These are phyloP conservation scores for Meyerozyma carpophila DNA, from an alignment of 1,139 yeast genomes.

Conservation along the genomic window DNA sequence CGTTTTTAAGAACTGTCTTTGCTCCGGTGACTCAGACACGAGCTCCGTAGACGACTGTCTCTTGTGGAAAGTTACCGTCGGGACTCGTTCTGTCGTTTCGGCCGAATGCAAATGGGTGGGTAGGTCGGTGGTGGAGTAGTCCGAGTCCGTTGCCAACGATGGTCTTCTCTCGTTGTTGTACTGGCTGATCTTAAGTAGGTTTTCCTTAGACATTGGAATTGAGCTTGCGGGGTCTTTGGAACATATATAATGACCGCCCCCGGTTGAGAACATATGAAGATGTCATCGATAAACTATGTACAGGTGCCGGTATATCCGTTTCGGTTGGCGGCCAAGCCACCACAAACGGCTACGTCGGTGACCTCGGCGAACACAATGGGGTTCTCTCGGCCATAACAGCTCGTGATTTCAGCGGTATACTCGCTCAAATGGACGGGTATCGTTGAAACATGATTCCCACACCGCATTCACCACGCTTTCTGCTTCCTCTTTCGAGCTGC, in stretches of 20 bases:
- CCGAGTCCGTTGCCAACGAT: neutral
- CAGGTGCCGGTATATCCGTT: neutral
- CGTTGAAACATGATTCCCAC: conserved; percentile 89
- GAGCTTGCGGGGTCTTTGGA: neutral
- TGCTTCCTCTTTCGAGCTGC: conserved; percentile 70
- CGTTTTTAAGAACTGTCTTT: neutral
- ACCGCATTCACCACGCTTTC: conserved; percentile 76
- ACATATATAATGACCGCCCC: neutral
- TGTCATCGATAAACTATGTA: neutral
- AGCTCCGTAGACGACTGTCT: neutral
- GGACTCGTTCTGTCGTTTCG: neutral
- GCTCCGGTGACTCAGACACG: neutral
- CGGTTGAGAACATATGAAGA: neutral
- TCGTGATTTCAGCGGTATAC: conserved; percentile 50
- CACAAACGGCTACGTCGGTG: neutral
- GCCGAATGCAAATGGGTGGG: no score
- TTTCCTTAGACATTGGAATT: neutral
- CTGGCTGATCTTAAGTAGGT: neutral
- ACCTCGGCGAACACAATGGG: no score
- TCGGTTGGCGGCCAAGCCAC: neutral
- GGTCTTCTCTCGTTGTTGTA: neutral
- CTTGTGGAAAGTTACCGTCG: neutral
- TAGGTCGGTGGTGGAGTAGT: neutral
- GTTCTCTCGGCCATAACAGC: neutral
- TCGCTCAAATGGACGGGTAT: conserved; percentile 93